Evolutionary conservation across 495 filamentous ascomycete genomes (phyloP), one percentile per base, ranked within the genome.

Genomic region (Pseudomonodictys pantanalensis): DNA sequence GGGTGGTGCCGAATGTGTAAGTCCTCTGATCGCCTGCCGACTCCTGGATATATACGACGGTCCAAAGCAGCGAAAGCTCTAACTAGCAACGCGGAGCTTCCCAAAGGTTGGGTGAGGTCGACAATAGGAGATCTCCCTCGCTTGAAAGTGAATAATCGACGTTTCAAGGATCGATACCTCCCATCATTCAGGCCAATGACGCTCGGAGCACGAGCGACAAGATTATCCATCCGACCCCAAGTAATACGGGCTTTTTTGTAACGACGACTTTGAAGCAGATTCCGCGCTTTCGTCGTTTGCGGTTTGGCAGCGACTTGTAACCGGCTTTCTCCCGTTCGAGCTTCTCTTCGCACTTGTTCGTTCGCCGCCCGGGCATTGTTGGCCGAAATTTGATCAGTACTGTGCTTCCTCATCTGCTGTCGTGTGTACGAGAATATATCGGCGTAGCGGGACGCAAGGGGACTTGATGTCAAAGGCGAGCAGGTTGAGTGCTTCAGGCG

Each of bases 41-140:
- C 3, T 7, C 30, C 42, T 3, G 26, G 23, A 29, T 48, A 59
- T 2, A 59, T 9, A 2, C 17, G 41, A 6, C 49, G 41, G 35
- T 58, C 61, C 22, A 59, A 25, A 3, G 47, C 47, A 32, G 55
- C 54, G 23, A 64, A 51, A 29, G 47, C 47, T 2, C 33, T 2
- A 7, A 35, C 3, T 8, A 17, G 18, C 5, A 4, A 12, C 17
- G 5, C 17, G 12, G 20, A 41, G 15, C 12, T 4, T 5, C 12
- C 12, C 38, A 5, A 12, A 5, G 4, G 38, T 15, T 41, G 38
- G 15, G 15, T 3, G 15, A 41, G 20, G 12, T 41, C 38, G 38
- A 41, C 38, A 3, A 5, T 15, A n/a, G 3, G 5, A 5, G 38
- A 4, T 5, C 20, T 41, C 3, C 12, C 4, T 3, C 20, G 38